Percentiles rank a stretch among this genome's conserved stretches.
Conservation (phyloP, 2,329 filamentous ascomycete species). For the Beauveria bassiana region DNA sequence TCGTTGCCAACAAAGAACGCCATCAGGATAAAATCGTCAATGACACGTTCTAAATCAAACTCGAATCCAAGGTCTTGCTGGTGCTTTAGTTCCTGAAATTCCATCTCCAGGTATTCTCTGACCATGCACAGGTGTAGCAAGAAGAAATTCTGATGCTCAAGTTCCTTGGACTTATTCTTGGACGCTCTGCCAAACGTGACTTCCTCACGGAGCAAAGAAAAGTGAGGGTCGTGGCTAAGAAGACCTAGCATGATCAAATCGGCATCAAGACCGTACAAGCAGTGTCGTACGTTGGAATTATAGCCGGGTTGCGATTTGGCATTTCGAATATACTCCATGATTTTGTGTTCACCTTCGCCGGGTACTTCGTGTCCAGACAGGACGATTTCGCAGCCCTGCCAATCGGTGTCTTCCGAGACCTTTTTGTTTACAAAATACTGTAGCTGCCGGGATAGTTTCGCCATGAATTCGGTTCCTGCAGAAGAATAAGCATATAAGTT, state of each 20-base stretch:
- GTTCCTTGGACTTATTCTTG: constrained; percentile 84
- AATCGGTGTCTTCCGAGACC: constrained; percentile 91
- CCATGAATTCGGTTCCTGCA: constrained; percentile 84
- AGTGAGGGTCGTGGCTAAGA: constrained; percentile 95
- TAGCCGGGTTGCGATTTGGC: constrained; percentile 93
- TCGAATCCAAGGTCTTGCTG: constrained; percentile 64
- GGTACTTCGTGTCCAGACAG: constrained; percentile 96
- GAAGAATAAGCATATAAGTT: background rate
- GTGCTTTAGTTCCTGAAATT: constrained; percentile 86
- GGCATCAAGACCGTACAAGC: constrained; percentile 92
- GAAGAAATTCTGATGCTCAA: constrained; percentile 98
- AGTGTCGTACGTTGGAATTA: constrained; percentile 88
- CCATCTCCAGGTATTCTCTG: constrained; percentile 89
- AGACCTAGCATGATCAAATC: constrained; percentile 98
- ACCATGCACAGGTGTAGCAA: constrained; percentile 96
- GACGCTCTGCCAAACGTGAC: constrained; percentile 90
- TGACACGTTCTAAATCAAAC: constrained; percentile 92
- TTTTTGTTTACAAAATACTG: constrained; percentile 99
- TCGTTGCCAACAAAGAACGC: constrained; percentile 99
- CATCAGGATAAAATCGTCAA: constrained; percentile 99
- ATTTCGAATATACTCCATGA: constrained; percentile 99
- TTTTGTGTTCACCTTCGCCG: constrained; percentile 97
- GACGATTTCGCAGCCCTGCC: constrained; percentile 94
- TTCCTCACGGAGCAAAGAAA: constrained; percentile 92
- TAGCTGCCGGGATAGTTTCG: constrained; percentile 83